Conservation (phyloP, 2,329 filamentous ascomycete genomes). For the Lasiodiplodia gonubiensis region DNA sequence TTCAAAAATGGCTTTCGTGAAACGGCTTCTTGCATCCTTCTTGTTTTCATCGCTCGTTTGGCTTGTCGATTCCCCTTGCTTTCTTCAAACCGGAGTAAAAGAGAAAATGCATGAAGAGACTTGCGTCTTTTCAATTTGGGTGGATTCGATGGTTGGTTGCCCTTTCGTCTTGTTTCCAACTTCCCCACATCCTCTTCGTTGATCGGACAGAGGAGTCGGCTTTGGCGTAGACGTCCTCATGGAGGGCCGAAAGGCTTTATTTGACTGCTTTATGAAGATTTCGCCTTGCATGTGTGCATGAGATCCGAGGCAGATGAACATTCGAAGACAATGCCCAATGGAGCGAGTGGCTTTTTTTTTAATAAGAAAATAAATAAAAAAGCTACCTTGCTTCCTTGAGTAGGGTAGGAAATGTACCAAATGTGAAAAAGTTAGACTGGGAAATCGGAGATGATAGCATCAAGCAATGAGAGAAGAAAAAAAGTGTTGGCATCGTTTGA, state of each 20-base stretch:
- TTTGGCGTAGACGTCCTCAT: conserved; percentile 3
- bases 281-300: background rate
- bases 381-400: background rate
- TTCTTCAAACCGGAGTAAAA: background rate
- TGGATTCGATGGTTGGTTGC: conserved; percentile 1
- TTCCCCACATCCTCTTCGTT: background rate
- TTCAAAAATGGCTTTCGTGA: conserved; percentile 4
- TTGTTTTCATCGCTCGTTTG: background rate
- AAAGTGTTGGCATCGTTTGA: no score
- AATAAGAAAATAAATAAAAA: background rate
- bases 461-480: background rate
- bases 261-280: background rate
- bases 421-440: background rate
- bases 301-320: background rate
- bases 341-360: background rate
- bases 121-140: background rate
- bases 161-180: background rate
- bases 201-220: background rate
- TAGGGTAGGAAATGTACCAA: conserved; percentile 7
- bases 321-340: background rate
- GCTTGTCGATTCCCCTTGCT: background rate
- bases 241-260: background rate
- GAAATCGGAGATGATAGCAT: background rate
- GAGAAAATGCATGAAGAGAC: background rate
- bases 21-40: background rate